phyloP scores from a whole-genome alignment of 257 asterid species.

The Buddleja alternifolia region DNA sequence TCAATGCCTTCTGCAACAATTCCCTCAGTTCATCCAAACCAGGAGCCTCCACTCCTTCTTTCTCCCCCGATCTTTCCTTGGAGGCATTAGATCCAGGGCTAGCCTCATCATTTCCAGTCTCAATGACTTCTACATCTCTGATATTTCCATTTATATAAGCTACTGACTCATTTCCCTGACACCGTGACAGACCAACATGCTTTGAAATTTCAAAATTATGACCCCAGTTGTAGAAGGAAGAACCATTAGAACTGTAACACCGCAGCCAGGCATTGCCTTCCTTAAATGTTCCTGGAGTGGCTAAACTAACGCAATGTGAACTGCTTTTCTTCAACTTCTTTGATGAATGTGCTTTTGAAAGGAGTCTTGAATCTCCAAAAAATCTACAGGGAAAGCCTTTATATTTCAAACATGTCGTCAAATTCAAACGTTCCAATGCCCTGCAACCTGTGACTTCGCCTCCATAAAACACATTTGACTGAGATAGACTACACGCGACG shows the following conservation, averaged over 20 bases:
- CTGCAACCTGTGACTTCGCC: conserved; percentile 41
- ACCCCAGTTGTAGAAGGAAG: conserved; percentile 38
- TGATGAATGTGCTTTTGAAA: conserved; percentile 28
- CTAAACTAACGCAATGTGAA: conserved; percentile 27
- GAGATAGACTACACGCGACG: conserved; percentile 44
- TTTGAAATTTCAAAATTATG: conserved; percentile 36
- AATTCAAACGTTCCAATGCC: conserved; percentile 31
- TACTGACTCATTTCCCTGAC: conserved; percentile 91
- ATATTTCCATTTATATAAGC: conserved; percentile 66
- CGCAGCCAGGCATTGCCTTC: conserved; percentile 37
- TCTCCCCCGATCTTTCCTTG: conserved; percentile 38
- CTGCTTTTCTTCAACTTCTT: conserved; percentile 44
- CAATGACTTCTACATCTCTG: conserved; percentile 52
- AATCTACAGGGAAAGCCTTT: conserved; percentile 27
- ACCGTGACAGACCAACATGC: conserved; percentile 42
- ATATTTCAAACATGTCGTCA: conserved; percentile 29
- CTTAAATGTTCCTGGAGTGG: conserved; percentile 26
- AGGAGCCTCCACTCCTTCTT: conserved; percentile 50
- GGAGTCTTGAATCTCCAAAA: conserved; percentile 36
- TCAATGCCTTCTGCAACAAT: conserved; percentile 74
- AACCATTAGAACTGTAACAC: conserved; percentile 33
- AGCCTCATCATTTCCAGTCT: conserved; percentile 43
- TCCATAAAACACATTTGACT: conserved; percentile 45
- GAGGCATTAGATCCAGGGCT: conserved; percentile 40
- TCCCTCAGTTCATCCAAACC: conserved; percentile 81